Base-by-base conservation (phyloP, 257 asterid species). In the Leonotis leonurus region DNA sequence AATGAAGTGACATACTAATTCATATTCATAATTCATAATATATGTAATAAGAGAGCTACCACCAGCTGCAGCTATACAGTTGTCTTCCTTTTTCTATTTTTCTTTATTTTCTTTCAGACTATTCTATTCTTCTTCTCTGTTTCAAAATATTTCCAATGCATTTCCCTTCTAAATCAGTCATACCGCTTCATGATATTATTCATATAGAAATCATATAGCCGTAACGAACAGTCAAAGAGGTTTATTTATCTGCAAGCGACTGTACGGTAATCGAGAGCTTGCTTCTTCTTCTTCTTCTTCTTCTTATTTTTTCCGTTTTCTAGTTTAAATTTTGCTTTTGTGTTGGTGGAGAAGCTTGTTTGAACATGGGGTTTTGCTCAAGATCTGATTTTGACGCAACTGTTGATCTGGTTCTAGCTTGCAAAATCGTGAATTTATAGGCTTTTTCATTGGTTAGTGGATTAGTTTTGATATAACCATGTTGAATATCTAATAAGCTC, bases 161-260 rank as follows among this genome's bases (percentile, higher is more conserved):
- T 56, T 55, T n/a, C n/a, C n/a, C 39, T 39, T 39, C 44, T 32
- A 30, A 20, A 27, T 29, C 36, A 40, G 12, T 39, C 39, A 43
- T n/a, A n/a, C 51, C 51, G 48, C 53, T 60, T 25, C 63, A 10
- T 60, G 60, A n/a, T 69, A 56, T 41, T 56, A 48, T 60, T 60
- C 64, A 55, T 50, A 48, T 21, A 6, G 55, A 20, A 53, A 43
- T 53, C 69, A 27, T 8, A 37, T 29, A 55, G 7, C 53, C 57
- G 75, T 74, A 51, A 52, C 70, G 44, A 68, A 26, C 71, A 33
- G n/a, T n/a, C n/a, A n/a, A n/a, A n/a, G n/a, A 84, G 88, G 91
- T 84, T n/a, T n/a, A n/a, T n/a, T n/a, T n/a, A 54, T 17, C 30
- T 25, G 52, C 52, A 56, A 61, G 0, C 37, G 25, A 14, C 37